phyloP scores from a whole-genome alignment of 257 asterid genomes.

The Nicotiana attenuata region DNA sequence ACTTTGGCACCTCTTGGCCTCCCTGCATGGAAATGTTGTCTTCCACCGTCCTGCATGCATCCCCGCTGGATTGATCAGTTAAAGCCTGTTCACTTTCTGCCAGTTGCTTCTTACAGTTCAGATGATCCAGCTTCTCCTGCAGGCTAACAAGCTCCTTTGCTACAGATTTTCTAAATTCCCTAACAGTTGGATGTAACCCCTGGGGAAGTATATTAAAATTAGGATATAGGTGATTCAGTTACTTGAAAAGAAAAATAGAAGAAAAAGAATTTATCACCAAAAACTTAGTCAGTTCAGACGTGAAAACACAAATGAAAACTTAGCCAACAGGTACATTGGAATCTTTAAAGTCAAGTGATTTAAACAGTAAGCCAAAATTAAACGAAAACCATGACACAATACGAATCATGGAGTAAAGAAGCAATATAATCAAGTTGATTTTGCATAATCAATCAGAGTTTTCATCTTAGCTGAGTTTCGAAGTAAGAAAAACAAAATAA shows the following conservation, averaged over 20 bases:
- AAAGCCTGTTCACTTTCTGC: slow-evolving; percentile 11
- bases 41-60: neutral
- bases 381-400: neutral
- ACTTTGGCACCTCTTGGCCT: neutral
- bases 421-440: neutral
- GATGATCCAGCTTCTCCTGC: slow-evolving; percentile 58
- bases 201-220: slow-evolving; percentile 9
- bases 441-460: neutral
- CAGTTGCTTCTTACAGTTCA: slow-evolving; percentile 15
- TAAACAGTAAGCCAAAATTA: neutral
- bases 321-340: neutral
- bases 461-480: neutral
- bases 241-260: neutral
- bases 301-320: neutral
- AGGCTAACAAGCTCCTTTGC: slow-evolving; percentile 60
- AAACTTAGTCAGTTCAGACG: neutral
- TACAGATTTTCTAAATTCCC: slow-evolving; percentile 56
- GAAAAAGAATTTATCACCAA: no score
- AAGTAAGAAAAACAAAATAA: neutral
- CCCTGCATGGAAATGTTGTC: neutral
- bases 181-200: slow-evolving; percentile 61
- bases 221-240: neutral
- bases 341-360: neutral
- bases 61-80: slow-evolving; percentile 1
- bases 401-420: neutral